Evolutionary conservation across 164 flowering plant species (phyloP).

Genomic region (Sextonia rubra): DNA sequence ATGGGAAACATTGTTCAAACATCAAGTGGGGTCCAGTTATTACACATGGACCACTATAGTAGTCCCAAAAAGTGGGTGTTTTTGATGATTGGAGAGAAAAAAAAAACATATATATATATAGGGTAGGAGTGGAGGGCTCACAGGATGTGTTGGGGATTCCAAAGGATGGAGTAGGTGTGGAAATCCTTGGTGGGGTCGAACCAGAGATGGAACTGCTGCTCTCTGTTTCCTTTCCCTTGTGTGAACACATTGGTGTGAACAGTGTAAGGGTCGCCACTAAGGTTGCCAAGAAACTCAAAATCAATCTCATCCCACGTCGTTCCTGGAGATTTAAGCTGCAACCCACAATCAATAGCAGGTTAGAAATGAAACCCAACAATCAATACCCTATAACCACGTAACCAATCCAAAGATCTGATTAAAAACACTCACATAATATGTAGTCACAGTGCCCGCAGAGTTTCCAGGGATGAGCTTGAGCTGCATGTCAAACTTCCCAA

Average conservation of each 20-base stretch:
- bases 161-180: slow-evolving; percentile 24
- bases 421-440: slow-evolving; percentile 18
- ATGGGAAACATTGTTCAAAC: no score
- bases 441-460: slow-evolving; percentile 24
- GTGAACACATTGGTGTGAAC: slow-evolving; percentile 25
- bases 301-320: slow-evolving; percentile 23
- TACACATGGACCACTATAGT: no score
- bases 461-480: slow-evolving; percentile 23
- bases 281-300: slow-evolving; percentile 25
- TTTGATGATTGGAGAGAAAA: neutral
- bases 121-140: neutral
- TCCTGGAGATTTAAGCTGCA: slow-evolving; percentile 23
- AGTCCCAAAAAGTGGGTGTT: neutral
- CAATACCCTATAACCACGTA: no score
- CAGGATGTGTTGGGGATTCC: slow-evolving; percentile 23
- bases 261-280: slow-evolving; percentile 23
- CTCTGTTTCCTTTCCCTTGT: slow-evolving; percentile 24
- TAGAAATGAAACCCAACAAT: neutral
- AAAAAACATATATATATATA: no score
- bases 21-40: no score
- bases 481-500: slow-evolving; percentile 19
- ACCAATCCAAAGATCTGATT: neutral
- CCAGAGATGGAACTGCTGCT: slow-evolving; percentile 28
- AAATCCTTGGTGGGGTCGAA: slow-evolving; percentile 24
- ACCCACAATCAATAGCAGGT: neutral